Conservation (phyloP, 257 asterid species). For the Solanum sitiens region DNA sequence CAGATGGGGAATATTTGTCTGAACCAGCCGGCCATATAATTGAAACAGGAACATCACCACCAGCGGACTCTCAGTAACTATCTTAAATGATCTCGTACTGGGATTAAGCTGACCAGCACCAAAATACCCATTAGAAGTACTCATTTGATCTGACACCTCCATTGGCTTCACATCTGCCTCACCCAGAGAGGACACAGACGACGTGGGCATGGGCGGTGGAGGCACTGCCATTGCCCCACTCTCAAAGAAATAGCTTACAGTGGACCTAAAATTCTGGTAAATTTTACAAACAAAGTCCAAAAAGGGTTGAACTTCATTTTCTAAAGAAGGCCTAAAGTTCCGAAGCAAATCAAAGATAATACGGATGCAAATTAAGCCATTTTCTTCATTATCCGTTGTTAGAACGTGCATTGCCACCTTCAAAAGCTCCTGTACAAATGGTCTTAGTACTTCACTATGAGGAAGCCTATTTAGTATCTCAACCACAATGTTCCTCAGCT, state of each 20-base stretch:
- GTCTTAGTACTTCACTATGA: conserved; percentile 95
- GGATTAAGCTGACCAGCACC: conserved; percentile 86
- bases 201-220: conserved; percentile 46
- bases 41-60: conserved; percentile 98
- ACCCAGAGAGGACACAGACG: conserved; percentile 56
- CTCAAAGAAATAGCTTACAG: conserved; percentile 90
- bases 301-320: conserved; percentile 96
- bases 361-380: conserved; percentile 91
- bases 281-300: conserved; percentile 95
- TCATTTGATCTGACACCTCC: conserved; percentile 72
- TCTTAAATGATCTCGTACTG: conserved; percentile 94
- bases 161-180: conserved; percentile 84
- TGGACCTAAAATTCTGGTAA: conserved; percentile 86
- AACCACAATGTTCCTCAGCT: conserved; percentile 73
- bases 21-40: conserved; percentile 89
- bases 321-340: conserved; percentile 86
- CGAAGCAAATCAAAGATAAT: conserved; percentile 93
- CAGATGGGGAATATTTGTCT: conserved; percentile 89
- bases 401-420: conserved; percentile 98
- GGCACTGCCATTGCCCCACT: conserved; percentile 82
- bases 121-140: conserved; percentile 45
- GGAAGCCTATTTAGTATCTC: conserved; percentile 96
- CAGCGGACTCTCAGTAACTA: conserved; percentile 96
- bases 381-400: conserved; percentile 84
- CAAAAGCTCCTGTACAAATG: conserved; percentile 90